Evolutionary conservation across 768 basidiomycete genomes (phyloP).

Genomic region (Xerocomus brunneocitrinus): DNA sequence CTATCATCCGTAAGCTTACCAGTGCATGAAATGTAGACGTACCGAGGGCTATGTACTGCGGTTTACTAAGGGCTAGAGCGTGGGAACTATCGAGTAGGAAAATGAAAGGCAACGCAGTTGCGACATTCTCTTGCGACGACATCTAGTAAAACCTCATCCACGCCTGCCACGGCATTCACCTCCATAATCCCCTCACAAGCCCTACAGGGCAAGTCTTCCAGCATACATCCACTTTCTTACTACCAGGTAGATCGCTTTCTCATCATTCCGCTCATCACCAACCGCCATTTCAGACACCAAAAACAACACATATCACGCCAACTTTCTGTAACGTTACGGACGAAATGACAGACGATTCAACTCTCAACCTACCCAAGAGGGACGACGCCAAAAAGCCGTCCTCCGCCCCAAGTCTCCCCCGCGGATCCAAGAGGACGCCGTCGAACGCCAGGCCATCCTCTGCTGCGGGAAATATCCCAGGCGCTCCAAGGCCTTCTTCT

Average conservation of each 20-base stretch:
- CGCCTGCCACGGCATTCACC: conserved; percentile 55
- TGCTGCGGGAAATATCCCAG: conserved; percentile 39
- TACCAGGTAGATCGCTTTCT: conserved; percentile 37
- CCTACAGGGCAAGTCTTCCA: conserved; percentile 84
- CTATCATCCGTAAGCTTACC: conserved; percentile 74
- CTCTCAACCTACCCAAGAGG: conserved; percentile 49
- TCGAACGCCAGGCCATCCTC: conserved; percentile 43
- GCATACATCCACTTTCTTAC: conserved; percentile 39
- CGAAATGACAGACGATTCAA: conserved; percentile 84
- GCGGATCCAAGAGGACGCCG: conserved; percentile 55
- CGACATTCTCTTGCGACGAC: conserved; percentile 35
- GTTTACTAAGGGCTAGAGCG: conserved; percentile 9
- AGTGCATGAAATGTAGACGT: conserved; percentile 17
- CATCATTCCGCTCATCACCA: conserved; percentile 13
- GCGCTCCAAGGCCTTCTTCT: conserved; percentile 56
- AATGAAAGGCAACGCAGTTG: conserved; percentile 7
- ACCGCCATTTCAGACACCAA: conserved; percentile 37
- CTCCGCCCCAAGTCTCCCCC: conserved; percentile 42
- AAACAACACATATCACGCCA: conserved; percentile 40
- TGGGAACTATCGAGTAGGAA: conserved; percentile 24
- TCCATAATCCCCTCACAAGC: conserved; percentile 68
- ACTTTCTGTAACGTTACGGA: conserved; percentile 47
- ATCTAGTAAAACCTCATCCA: conserved; percentile 43
- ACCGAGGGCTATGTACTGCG: conserved; percentile 11
- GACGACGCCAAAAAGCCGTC: conserved; percentile 64